Evolutionary conservation across 176 grass and related monocot genomes (phyloP).

Genomic region (Coix lacrymajobi): DNA sequence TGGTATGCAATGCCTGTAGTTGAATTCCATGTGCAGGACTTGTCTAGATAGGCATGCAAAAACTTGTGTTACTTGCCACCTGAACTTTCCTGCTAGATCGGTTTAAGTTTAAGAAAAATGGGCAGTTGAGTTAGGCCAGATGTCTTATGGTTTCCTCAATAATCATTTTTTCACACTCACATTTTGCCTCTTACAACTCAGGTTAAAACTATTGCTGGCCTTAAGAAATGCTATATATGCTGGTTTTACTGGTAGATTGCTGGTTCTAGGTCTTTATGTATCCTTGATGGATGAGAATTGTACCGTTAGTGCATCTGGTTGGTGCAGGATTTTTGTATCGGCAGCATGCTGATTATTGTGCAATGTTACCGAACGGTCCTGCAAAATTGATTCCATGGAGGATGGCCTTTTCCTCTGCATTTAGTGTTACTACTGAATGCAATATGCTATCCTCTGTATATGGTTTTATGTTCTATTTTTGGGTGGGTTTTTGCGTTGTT

Average conservation of each 20-base stretch:
- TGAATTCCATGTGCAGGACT: conserved; percentile 1
- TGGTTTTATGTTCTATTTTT: background rate
- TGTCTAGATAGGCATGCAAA: conserved; percentile 6
- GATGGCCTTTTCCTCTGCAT: background rate
- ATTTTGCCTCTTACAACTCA: too few relatives aligned
- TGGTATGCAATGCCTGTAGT: background rate
- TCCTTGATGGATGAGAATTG: background rate
- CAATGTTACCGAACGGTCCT: conserved; percentile 28
- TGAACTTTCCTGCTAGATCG: conserved; percentile 27
- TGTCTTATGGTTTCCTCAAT: conserved; percentile 19
- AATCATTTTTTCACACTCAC: too few relatives aligned
- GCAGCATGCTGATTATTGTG: conserved; percentile 15
- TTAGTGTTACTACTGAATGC: background rate
- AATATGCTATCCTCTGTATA: background rate
- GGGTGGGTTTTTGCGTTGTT: background rate
- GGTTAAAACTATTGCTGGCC: background rate
- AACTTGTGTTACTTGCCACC: background rate
- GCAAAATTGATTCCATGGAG: background rate
- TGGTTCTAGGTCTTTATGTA: background rate
- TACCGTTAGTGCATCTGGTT: background rate
- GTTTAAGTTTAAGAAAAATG: conserved; percentile 28
- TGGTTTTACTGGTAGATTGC: background rate
- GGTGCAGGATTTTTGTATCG: conserved; percentile 32
- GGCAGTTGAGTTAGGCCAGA: conserved; percentile 28
- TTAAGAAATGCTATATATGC: background rate